phyloP scores from a whole-genome alignment of 78 protist genomes.

The Dictyostelium brefeldianum region DNA sequence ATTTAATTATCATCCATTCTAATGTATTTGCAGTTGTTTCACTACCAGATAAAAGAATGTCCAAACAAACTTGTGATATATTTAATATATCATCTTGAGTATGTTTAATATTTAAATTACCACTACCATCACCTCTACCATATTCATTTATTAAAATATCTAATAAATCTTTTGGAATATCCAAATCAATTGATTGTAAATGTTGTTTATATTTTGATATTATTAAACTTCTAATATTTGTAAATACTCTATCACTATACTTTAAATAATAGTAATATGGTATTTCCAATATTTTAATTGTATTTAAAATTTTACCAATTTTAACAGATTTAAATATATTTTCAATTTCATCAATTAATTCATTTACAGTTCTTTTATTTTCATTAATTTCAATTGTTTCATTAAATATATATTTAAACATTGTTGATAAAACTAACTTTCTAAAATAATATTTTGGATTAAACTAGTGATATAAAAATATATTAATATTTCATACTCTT shows the following conservation, averaged over 20 bases:
- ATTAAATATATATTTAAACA: conserved; percentile 25
- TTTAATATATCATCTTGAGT: neutral
- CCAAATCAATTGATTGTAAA: neutral
- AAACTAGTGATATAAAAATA: neutral
- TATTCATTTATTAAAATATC: conserved; percentile 6
- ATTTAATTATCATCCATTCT: neutral
- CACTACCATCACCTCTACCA: neutral
- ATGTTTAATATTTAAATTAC: neutral
- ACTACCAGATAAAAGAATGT: conserved; percentile 12
- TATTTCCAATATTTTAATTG: neutral
- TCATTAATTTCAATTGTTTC: neutral
- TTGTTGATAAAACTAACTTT: conserved; percentile 16
- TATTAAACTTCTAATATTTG: neutral
- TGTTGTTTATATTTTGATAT: neutral
- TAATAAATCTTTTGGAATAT: conserved; percentile 26
- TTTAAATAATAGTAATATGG: conserved; percentile 4
- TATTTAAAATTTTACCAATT: neutral
- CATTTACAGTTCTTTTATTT: neutral
- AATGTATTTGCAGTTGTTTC: conserved; percentile 16
- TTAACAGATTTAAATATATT: neutral
- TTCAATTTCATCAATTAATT: neutral
- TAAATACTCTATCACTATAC: neutral
- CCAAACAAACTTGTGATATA: neutral
- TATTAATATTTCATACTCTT: neutral
- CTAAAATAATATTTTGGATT: conserved; percentile 15